Evolutionary conservation across 768 basidiomycete genomes (phyloP).

Genomic region (Lepiota venenata): DNA sequence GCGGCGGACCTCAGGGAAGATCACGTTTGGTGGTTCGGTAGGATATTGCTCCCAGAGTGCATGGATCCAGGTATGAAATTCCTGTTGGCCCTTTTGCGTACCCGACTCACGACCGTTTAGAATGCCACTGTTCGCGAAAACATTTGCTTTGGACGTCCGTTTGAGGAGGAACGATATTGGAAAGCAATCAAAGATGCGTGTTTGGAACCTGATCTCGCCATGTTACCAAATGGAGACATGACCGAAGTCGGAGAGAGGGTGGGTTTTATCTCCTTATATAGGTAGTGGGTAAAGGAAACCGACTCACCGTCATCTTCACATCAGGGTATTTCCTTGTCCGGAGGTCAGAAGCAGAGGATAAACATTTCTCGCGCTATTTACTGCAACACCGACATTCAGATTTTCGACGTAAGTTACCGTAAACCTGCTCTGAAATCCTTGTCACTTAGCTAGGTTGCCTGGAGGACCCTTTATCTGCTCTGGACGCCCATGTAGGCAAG

Average conservation of each 20-base stretch:
- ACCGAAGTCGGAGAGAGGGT: constrained; percentile 82
- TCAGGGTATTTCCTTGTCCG: constrained; percentile 82
- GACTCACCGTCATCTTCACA: constrained; percentile 6
- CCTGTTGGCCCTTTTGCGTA: constrained; percentile 4
- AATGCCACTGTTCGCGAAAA: constrained; percentile 88
- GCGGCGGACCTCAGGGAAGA: constrained; percentile 61
- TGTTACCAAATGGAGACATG: constrained; percentile 72
- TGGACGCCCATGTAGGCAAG: constrained; percentile 92
- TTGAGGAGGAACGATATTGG: constrained; percentile 82
- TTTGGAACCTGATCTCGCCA: constrained; percentile 74
- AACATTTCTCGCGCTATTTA: constrained; percentile 89
- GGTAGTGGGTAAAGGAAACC: neutral
- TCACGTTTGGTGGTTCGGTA: constrained; percentile 72
- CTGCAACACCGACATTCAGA: constrained; percentile 80
- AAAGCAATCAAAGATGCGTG: constrained; percentile 74
- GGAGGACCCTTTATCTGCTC: constrained; percentile 81
- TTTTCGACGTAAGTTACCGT: constrained; percentile 61
- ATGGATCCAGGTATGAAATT: constrained; percentile 72
- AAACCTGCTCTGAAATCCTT: neutral
- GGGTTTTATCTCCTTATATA: neutral
- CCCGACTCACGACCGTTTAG: constrained; percentile 25
- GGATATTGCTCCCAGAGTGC: constrained; percentile 85
- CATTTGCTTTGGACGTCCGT: constrained; percentile 82
- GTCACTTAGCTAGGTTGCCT: neutral
- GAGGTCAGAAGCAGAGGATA: constrained; percentile 75